phyloP scores from a whole-genome alignment of 495 filamentous ascomycete species.

The Penicillium parvum region DNA sequence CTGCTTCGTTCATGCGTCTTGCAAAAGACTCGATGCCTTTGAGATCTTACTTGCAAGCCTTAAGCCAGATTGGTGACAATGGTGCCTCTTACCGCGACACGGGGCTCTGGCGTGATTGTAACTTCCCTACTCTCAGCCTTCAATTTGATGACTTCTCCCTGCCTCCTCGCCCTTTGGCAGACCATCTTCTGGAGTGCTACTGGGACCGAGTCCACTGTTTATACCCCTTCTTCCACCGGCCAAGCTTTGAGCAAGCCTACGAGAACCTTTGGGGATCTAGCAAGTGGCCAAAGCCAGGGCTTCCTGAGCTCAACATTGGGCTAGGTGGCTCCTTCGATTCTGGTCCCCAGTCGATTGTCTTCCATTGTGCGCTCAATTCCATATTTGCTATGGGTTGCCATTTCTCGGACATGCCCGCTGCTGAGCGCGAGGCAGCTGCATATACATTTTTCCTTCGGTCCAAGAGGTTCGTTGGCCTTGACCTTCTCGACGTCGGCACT shows the following conservation, averaged over 20 bases:
- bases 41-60: conserved; percentile 14
- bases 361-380: conserved; percentile 41
- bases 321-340: conserved; percentile 39
- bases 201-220: conserved; percentile 40
- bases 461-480: conserved; percentile 42
- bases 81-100: conserved; percentile 6
- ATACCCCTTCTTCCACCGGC: conserved; percentile 45
- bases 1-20: conserved; percentile 41
- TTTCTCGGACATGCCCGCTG: conserved; percentile 36
- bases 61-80: conserved; percentile 4
- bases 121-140: conserved; percentile 10
- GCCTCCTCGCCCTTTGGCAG: conserved; percentile 41
- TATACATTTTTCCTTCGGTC: conserved; percentile 43
- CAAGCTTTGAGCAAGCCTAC: conserved; percentile 40
- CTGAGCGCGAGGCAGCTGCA: conserved; percentile 32
- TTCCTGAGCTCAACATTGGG: conserved; percentile 32
- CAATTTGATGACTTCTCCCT: conserved; percentile 32
- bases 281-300: conserved; percentile 16
- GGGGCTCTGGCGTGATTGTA: conserved; percentile 22
- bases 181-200: conserved; percentile 40
- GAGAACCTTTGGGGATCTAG: conserved; percentile 36
- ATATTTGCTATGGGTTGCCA: conserved; percentile 45
- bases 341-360: conserved; percentile 36
- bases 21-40: conserved; percentile 24
- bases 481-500: conserved; percentile 40